Base-by-base conservation (phyloP, 2,329 filamentous ascomycete genomes). In the Hymenoscyphus linearis region DNA sequence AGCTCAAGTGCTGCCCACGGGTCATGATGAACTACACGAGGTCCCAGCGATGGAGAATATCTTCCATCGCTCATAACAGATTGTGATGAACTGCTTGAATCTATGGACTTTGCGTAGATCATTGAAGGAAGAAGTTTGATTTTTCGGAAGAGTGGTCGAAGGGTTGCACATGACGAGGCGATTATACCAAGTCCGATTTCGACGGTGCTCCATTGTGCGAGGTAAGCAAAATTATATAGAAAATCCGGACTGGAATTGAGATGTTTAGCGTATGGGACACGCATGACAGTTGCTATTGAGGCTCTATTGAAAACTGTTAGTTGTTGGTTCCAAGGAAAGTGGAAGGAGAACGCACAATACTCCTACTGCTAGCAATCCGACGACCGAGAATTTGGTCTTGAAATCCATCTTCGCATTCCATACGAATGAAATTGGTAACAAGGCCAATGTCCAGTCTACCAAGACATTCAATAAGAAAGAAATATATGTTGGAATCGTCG, bases 161-260 rank as follows among this genome's bases (percentile, higher is more conserved):
- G 69, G 4, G 74, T 76, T 6, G 74, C 74, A 16, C 74, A 65
- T 2, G 73, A 76, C 3, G 73, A 72, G 9, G 74, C 74, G 13
- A 71, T 68, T 2, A 76, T 69, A 13, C 72, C 74, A 1, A 76
- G 67, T 9, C 72, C 72, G 58, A 72, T 73, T 64, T 76, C 74
- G n/a, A 73, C 69, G 13, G 75, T 74, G n/a, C 70, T 74, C 75
- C 75, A 77, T 56, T 76, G 74, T 4, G 73, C 71, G 6, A 76
- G 67, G 62, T 74, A 73, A 7, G 73, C 72, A 64, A 75, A 74
- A 40, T 72, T 71, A 64, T 74, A 75, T 1, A 75, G 65, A 57
- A 72, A 71, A 60, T 77, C 75, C n/a, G 60, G 59, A 36, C 69
- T 70, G 31, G 70, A 68, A 0, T 70, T 65, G 9, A 76, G 66